Percentiles rank a stretch among this genome's conserved stretches.
Conservation (phyloP, 306 rosid genomes). For the Lathyrus tuberosus region DNA sequence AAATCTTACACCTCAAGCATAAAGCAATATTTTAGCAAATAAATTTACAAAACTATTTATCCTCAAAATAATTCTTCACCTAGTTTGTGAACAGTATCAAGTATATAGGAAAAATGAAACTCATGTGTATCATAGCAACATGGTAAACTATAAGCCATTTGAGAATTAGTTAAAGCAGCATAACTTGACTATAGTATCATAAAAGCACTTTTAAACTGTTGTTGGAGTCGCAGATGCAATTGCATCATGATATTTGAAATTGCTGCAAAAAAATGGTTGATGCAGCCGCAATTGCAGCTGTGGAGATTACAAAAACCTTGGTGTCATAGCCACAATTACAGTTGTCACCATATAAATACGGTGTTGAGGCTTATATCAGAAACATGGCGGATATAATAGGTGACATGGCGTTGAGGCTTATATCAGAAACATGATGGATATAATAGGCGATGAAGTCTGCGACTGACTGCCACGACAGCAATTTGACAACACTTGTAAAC, state of each 20-base stretch:
- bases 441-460: background rate
- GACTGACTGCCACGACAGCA: background rate
- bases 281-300: background rate
- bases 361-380: background rate
- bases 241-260: background rate
- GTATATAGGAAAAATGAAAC: too few relatives aligned
- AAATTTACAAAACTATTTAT: conserved; percentile 4
- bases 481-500: background rate
- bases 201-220: conserved; percentile 6
- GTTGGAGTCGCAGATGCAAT: background rate
- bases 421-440: background rate
- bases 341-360: background rate
- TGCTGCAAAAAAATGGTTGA: background rate
- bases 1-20: conserved; percentile 16
- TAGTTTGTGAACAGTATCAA: too few relatives aligned
- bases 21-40: background rate
- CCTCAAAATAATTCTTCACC: background rate
- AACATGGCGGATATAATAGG: conserved; percentile 1
- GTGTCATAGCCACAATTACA: background rate
- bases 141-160: too few relatives aligned
- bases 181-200: conserved; percentile 15
- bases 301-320: background rate
- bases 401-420: background rate
- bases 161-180: background rate
- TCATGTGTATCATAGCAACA: too few relatives aligned